A percentile compares a stretch with the other conserved stretches of the same genome.
Conservation (phyloP, 805 yeast species). For the Starmerella cellae region DNA sequence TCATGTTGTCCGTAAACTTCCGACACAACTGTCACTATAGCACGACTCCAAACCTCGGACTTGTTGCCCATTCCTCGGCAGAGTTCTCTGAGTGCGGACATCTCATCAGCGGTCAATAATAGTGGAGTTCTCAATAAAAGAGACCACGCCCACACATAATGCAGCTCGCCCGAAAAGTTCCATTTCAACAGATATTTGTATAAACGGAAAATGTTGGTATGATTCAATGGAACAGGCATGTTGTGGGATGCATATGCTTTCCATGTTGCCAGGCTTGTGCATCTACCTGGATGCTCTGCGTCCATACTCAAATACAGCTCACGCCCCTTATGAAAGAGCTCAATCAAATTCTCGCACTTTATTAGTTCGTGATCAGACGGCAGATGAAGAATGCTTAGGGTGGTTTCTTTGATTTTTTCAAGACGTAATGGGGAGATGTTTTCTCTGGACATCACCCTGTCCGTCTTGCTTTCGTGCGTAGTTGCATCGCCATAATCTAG, state of each 20-base stretch:
- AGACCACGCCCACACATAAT: slow-evolving; percentile 31
- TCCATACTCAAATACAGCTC: not conserved
- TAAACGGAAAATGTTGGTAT: slow-evolving; percentile 28
- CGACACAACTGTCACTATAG: slow-evolving; percentile 13
- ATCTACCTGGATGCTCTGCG: slow-evolving; percentile 5
- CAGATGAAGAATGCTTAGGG: too few species aligned
- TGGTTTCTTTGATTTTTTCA: too few species aligned
- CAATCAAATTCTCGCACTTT: not conserved
- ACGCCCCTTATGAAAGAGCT: not conserved
- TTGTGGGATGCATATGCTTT: slow-evolving; percentile 29
- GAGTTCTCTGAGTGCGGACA: slow-evolving; percentile 33
- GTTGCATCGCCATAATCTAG: not conserved
- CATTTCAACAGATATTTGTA: slow-evolving; percentile 34
- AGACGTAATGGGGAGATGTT: too few species aligned
- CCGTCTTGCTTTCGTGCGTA: too few species aligned
- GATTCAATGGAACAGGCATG: slow-evolving; percentile 30
- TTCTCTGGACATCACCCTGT: too few species aligned
- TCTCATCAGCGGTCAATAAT: slow-evolving; percentile 29
- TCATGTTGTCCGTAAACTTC: slow-evolving; percentile 20
- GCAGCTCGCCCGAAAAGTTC: slow-evolving; percentile 27
- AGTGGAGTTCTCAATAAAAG: slow-evolving; percentile 32
- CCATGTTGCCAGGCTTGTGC: slow-evolving; percentile 35
- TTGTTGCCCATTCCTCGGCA: slow-evolving; percentile 18
- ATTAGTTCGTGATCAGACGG: too few species aligned
- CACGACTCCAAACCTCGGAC: slow-evolving; percentile 2